Percentiles rank a stretch among this genome's conserved stretches.
phyloP scores from a whole-genome alignment of 805 yeast genomes.

The Spencermartinsiella europaea region DNA sequence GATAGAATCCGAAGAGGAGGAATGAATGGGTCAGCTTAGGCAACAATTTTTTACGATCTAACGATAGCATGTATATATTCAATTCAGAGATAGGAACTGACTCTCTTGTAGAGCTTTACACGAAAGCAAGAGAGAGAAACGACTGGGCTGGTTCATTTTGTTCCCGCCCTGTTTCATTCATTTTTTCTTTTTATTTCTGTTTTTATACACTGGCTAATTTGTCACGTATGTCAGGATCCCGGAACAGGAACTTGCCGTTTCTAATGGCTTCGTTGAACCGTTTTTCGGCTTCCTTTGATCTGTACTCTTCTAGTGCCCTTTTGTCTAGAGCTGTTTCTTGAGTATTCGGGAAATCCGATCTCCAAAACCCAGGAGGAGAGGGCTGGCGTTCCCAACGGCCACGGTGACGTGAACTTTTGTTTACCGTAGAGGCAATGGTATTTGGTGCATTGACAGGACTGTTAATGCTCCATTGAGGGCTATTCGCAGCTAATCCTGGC shows the following conservation, averaged over 20 bases:
- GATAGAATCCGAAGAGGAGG: not conserved
- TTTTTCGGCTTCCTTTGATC: conserved; percentile 38
- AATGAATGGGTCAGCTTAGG: not conserved
- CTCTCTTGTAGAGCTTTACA: too few relatives aligned
- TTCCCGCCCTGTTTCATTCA: too few relatives aligned
- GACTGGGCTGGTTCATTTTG: too few relatives aligned
- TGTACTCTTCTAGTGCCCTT: conserved; percentile 30
- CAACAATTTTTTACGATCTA: not conserved
- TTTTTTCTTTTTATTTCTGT: not conserved
- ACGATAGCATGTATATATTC: not conserved
- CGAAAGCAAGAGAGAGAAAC: too few relatives aligned
- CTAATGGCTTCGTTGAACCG: conserved; percentile 43
- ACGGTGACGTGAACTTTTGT: conserved; percentile 22
- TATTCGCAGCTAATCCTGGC: conserved; percentile 21
- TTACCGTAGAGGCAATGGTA: conserved; percentile 8
- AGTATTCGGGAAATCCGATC: conserved; percentile 55
- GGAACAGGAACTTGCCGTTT: conserved; percentile 43
- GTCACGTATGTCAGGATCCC: conserved; percentile 20
- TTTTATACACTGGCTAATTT: too few relatives aligned
- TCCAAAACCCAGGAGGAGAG: conserved; percentile 56
- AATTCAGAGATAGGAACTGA: too few relatives aligned
- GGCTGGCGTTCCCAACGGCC: conserved; percentile 35
- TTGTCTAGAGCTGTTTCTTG: conserved; percentile 43
- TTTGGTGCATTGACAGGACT: conserved; percentile 1
- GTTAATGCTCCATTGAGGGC: conserved; percentile 30